phyloP scores from a whole-genome alignment of 306 rosid genomes.

The Nissolia schottii region DNA sequence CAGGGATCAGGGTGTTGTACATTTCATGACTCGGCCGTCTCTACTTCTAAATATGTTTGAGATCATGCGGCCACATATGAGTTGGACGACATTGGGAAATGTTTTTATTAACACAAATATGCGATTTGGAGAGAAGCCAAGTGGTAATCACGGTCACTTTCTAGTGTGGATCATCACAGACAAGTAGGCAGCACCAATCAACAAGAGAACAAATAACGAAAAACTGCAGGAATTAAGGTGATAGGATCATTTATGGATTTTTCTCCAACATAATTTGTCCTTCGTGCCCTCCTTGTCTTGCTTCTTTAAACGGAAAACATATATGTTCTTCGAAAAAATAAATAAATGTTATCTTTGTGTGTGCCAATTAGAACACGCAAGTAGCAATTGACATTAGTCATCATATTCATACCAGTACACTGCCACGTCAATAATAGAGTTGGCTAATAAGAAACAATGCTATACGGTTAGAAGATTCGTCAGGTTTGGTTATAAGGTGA shows the following conservation, averaged over 20 bases:
- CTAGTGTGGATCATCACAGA: neutral
- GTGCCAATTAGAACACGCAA: neutral
- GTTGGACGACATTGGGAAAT: constrained; percentile 11
- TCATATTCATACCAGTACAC: neutral
- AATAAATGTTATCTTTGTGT: neutral
- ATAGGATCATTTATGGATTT: neutral
- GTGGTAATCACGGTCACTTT: constrained; percentile 13
- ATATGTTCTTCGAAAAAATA: neutral
- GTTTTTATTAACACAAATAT: constrained; percentile 5
- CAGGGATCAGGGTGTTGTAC: too few relatives aligned
- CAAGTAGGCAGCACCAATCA: neutral
- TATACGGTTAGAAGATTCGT: too few relatives aligned
- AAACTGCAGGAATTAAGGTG: neutral
- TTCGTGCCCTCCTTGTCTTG: neutral
- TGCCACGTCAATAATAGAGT: neutral
- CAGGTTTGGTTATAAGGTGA: too few relatives aligned
- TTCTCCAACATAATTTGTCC: constrained; percentile 7
- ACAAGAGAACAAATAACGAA: neutral
- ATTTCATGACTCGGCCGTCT: too few relatives aligned
- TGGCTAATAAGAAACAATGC: neutral
- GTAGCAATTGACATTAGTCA: neutral
- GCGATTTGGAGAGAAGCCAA: neutral
- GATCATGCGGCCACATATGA: neutral
- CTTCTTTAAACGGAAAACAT: neutral
- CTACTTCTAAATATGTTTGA: neutral